phyloP scores from a whole-genome alignment of 768 basidiomycete species.

The Leccinum barrowsii region DNA sequence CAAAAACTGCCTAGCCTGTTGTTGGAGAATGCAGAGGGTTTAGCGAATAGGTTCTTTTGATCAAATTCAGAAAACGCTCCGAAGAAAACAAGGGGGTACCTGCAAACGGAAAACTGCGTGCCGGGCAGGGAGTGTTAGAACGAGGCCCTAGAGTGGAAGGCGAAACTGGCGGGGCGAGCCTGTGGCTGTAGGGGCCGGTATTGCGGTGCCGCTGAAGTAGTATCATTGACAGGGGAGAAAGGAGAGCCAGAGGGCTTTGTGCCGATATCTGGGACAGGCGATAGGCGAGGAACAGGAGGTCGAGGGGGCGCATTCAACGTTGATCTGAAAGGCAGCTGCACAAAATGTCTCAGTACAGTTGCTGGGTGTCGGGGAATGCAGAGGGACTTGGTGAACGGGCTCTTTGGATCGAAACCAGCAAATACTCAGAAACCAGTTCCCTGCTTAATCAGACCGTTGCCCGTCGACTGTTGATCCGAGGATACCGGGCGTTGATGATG shows the following conservation, averaged over 20 bases:
- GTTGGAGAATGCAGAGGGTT: conserved; percentile 25
- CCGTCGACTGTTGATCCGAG: conserved; percentile 13
- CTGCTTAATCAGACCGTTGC: conserved; percentile 28
- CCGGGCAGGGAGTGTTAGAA: too few species aligned
- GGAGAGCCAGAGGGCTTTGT: too few species aligned
- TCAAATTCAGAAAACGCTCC: too few species aligned
- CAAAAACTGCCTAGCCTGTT: conserved; percentile 33
- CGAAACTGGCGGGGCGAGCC: too few species aligned
- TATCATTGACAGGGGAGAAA: too few species aligned
- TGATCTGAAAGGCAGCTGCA: conserved; percentile 9
- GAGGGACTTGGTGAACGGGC: not conserved
- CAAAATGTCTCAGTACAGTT: conserved; percentile 15
- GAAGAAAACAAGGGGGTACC: too few species aligned
- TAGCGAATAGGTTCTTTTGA: too few species aligned
- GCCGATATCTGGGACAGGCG: too few species aligned
- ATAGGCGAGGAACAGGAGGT: not conserved
- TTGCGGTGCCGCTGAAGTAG: too few species aligned
- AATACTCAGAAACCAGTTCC: conserved; percentile 35
- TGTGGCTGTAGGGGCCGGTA: too few species aligned
- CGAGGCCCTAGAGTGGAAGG: too few species aligned
- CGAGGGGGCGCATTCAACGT: conserved; percentile 16
- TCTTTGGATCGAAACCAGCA: conserved; percentile 10
- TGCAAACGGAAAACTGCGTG: too few species aligned
- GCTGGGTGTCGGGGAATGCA: conserved; percentile 18
- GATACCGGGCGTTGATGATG: conserved; percentile 17